Base-by-base conservation (phyloP, 2,329 filamentous ascomycete genomes). In the Claviceps pusilla region DNA sequence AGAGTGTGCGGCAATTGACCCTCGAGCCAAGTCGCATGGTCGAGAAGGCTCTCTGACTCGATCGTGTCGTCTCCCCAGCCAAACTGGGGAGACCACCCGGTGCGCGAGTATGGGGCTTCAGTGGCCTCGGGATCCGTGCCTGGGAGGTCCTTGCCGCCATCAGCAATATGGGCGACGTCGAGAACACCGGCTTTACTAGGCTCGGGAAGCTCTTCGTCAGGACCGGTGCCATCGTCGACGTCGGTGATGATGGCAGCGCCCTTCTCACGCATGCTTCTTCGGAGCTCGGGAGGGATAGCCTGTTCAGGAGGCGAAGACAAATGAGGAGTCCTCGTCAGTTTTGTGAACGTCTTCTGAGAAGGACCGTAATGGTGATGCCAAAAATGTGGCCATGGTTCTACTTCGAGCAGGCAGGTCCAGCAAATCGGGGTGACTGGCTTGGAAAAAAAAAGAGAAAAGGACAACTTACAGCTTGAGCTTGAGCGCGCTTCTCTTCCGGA, bases 61-160 rank as follows among this genome's bases (percentile, higher is more conserved):
- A 71, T 70, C 46, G 74, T 68, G 45, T 76, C 73, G n/a, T 65
- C 67, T 2, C 80, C 80, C 73, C 81, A 82, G 61, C 89, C 89
- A 65, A 96, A 89, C 58, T 81, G 82, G 45, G 93, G 93, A 14
- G 87, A 83, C 93, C 93, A 97, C 51, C 93, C 93, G 6, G 89
- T 88, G 24, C 71, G 68, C 41, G 69, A 67, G 60, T 65, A 74
- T 1, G 68, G 67, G 11, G 63, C 59, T 56, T 73, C 79, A 64
- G 78, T 74, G 53, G 80, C 75, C 56, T 77, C 75, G 43, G 75
- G 73, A 52, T 76, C 71, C 29, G 71, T 69, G 54, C 73, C 81
- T 60, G 78, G 77, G 45, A 67, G 62, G 57, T 76, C 67, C 3
- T 69, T 63, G 35, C 77, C 70, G 55, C 76, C 72, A 57, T 79